These are phyloP conservation scores for Abortiporus biennis DNA, from an alignment of 1,284 basidiomycete genomes.

Conservation along the genomic window DNA sequence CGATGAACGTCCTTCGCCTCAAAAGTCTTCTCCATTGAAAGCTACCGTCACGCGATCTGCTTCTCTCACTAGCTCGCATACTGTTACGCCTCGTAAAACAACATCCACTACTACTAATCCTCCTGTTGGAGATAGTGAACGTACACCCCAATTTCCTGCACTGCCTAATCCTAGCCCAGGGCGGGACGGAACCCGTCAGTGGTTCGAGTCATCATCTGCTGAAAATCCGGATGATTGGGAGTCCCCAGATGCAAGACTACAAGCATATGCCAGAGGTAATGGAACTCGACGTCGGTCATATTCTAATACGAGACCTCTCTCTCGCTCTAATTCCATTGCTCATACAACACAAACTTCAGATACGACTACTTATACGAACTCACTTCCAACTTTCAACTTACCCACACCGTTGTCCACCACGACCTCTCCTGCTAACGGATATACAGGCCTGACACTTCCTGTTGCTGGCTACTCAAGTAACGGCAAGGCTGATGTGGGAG, in stretches of 20 bases:
- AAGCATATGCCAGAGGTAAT: conserved; percentile 17
- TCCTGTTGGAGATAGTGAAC: neutral
- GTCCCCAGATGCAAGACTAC: conserved; percentile 18
- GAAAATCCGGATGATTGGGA: conserved; percentile 20
- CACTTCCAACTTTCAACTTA: conserved; percentile 26
- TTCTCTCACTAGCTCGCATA: too few species aligned
- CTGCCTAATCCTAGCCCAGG: neutral
- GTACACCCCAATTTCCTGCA: neutral
- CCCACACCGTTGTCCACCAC: conserved; percentile 21
- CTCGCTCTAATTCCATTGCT: conserved; percentile 6
- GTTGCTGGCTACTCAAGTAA: conserved; percentile 39
- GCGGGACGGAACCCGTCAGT: conserved; percentile 12
- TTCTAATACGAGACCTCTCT: conserved; percentile 8
- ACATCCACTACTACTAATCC: neutral
- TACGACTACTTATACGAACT: conserved; percentile 12
- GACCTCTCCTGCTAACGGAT: conserved; percentile 31
- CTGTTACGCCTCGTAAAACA: neutral
- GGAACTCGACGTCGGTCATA: conserved; percentile 11
- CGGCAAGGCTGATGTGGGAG: conserved; percentile 25
- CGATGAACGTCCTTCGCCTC: conserved; percentile 9
- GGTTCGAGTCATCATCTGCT: conserved; percentile 9
- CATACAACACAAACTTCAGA: too few species aligned
- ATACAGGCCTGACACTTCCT: conserved; percentile 68
- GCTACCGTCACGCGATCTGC: conserved; percentile 8
- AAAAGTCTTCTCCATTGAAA: conserved; percentile 10